Percentiles rank a stretch among this genome's conserved stretches.
phyloP scores from a whole-genome alignment of 2,329 filamentous ascomycete species.

The Fusarium sp. region DNA sequence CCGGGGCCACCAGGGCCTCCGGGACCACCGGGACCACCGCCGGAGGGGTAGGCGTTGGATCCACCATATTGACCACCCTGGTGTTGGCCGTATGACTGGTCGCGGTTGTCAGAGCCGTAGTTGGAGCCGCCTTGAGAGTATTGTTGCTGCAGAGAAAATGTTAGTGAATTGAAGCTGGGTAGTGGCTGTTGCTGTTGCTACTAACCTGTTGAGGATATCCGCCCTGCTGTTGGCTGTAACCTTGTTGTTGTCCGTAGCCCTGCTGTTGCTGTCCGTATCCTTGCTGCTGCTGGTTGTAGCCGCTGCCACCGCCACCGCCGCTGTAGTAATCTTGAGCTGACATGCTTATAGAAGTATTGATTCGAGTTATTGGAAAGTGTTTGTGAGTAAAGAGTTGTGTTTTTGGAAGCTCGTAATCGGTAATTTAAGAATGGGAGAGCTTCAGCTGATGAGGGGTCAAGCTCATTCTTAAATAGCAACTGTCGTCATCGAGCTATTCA shows the following conservation, averaged over 20 bases:
- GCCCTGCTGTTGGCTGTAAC: constrained; percentile 31
- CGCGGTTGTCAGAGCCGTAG: constrained; percentile 33
- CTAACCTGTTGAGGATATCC: constrained; percentile 37
- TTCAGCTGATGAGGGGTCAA: constrained; percentile 5
- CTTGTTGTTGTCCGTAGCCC: constrained; percentile 29
- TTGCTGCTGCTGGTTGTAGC: constrained; percentile 26
- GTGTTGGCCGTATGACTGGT: constrained; percentile 31
- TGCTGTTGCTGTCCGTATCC: constrained; percentile 22
- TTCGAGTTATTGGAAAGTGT: neutral
- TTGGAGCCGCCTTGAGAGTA: constrained; percentile 34
- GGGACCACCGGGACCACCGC: neutral
- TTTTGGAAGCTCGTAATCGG: neutral
- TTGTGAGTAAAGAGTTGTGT: neutral
- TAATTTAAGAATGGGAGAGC: neutral
- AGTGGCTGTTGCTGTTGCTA: neutral
- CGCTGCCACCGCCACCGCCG: constrained; percentile 17
- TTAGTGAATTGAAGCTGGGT: neutral
- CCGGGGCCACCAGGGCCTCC: constrained; percentile 31
- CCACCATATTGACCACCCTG: constrained; percentile 34
- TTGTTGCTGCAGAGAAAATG: constrained; percentile 13
- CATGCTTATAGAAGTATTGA: constrained; percentile 20
- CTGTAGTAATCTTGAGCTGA: constrained; percentile 44
- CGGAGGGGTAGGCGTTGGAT: constrained; percentile 24
- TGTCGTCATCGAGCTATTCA: constrained; percentile 26
- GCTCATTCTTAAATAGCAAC: constrained; percentile 25